Conservation (phyloP, 1,139 yeast genomes). For the Saccharomyces hybrid region DNA sequence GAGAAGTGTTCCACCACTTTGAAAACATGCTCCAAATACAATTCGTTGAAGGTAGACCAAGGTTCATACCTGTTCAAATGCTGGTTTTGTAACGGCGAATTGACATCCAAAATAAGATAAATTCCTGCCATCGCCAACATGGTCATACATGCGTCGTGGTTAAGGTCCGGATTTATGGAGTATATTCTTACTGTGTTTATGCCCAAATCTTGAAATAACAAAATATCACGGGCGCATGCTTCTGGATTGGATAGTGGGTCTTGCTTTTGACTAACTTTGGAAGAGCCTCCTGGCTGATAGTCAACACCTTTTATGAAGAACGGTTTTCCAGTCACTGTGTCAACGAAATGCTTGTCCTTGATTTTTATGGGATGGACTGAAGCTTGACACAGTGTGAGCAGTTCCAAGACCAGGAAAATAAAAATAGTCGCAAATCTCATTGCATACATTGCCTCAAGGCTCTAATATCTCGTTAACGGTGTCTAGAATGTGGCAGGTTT, state of each 20-base stretch:
- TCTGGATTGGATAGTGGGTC: constrained; percentile 67
- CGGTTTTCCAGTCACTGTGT: constrained; percentile 68
- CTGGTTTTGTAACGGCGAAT: constrained; percentile 71
- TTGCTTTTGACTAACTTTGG: constrained; percentile 43
- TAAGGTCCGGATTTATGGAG: constrained; percentile 70
- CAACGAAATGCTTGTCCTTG: constrained; percentile 64
- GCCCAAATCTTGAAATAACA: constrained; percentile 43
- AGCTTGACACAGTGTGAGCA: constrained; percentile 14
- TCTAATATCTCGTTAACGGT: neutral
- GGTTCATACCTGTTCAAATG: constrained; percentile 86
- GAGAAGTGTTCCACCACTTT: constrained; percentile 78
- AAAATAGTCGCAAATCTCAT: neutral
- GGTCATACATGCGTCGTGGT: constrained; percentile 90
- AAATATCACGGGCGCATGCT: constrained; percentile 53
- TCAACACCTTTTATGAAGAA: constrained; percentile 77
- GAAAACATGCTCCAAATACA: constrained; percentile 68
- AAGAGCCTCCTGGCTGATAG: constrained; percentile 86
- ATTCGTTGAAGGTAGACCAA: constrained; percentile 66
- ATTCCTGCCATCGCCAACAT: constrained; percentile 87
- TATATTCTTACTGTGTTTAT: constrained; percentile 70
- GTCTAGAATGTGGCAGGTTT: no score
- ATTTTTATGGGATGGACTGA: constrained; percentile 54
- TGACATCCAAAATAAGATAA: constrained; percentile 82
- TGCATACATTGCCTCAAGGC: no score
- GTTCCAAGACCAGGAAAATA: neutral